phyloP scores from a whole-genome alignment of 2,329 filamentous ascomycete genomes.

The Aureobasidium sp. region DNA sequence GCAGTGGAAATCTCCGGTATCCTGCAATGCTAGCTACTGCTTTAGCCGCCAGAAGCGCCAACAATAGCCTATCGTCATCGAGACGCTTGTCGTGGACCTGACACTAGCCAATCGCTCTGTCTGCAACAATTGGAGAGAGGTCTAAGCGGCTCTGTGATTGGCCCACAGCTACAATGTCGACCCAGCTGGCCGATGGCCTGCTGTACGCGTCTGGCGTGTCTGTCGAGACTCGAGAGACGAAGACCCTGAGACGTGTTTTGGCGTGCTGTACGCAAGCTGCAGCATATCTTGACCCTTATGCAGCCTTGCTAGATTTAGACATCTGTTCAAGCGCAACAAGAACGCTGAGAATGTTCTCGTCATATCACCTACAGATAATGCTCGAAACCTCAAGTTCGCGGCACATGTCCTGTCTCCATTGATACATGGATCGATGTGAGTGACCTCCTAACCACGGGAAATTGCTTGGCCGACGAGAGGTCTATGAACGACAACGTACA shows the following conservation, averaged over 20 bases:
- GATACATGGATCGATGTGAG: not conserved
- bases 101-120: not conserved
- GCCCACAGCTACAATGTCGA: not conserved
- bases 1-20: not conserved
- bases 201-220: not conserved
- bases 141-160: not conserved
- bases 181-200: not conserved
- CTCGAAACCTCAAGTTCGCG: not conserved
- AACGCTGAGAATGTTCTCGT: not conserved
- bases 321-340: not conserved
- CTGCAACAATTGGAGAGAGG: not conserved
- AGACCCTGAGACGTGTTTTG: not conserved
- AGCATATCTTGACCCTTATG: not conserved
- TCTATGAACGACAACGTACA: not conserved
- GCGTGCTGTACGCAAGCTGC: not conserved
- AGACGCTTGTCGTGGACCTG: not conserved
- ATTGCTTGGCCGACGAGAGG: not conserved
- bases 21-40: not conserved
- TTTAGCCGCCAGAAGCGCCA: constrained; percentile 8
- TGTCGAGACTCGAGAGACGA: not conserved
- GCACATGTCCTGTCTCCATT: not conserved
- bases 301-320: not conserved
- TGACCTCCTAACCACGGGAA: not conserved
- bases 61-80: constrained; percentile 9
- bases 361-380: not conserved